phyloP scores from a whole-genome alignment of 371 early-diverging fungal species.

The Parasitella parasitica region DNA sequence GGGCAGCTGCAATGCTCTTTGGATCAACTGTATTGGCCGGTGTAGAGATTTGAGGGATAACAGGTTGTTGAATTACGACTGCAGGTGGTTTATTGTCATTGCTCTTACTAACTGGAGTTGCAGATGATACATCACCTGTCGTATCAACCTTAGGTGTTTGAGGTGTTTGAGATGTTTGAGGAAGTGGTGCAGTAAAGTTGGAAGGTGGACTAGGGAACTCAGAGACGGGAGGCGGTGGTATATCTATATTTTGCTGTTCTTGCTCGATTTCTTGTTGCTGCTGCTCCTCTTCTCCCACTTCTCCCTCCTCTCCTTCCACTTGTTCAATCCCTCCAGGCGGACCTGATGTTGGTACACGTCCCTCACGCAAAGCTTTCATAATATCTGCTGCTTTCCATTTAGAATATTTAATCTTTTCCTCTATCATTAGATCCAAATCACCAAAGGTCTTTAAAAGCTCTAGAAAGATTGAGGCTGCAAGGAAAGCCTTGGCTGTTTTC shows the following conservation, averaged over 20 bases:
- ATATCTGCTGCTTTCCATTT: slow-evolving; percentile 96
- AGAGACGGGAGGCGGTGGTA: slow-evolving; percentile 32
- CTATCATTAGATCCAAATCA: slow-evolving; percentile 70
- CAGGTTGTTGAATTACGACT: slow-evolving; percentile 3
- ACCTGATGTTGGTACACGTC: slow-evolving; percentile 69
- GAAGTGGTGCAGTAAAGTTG: slow-evolving; percentile 45
- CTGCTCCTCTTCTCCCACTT: neutral
- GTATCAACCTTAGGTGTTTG: slow-evolving; percentile 1
- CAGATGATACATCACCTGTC: slow-evolving; percentile 21
- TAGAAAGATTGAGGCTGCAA: slow-evolving; percentile 82
- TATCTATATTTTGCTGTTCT: neutral
- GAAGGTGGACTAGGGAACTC: slow-evolving; percentile 56
- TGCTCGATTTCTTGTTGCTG: neutral
- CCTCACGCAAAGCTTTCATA: slow-evolving; percentile 88
- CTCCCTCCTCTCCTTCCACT: slow-evolving; percentile 4
- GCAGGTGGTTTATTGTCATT: neutral
- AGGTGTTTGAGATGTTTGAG: slow-evolving; percentile 11
- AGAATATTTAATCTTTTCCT: slow-evolving; percentile 91
- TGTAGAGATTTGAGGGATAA: slow-evolving; percentile 7
- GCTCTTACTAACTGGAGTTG: neutral
- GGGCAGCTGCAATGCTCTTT: slow-evolving; percentile 67
- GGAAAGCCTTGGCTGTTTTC: slow-evolving; percentile 84
- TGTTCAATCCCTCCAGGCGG: slow-evolving; percentile 49
- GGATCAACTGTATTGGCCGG: neutral
- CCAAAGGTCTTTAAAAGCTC: slow-evolving; percentile 83